Evolutionary conservation across 805 yeast genomes (phyloP).

Genomic region (Schwanniomyces polymorphus): DNA sequence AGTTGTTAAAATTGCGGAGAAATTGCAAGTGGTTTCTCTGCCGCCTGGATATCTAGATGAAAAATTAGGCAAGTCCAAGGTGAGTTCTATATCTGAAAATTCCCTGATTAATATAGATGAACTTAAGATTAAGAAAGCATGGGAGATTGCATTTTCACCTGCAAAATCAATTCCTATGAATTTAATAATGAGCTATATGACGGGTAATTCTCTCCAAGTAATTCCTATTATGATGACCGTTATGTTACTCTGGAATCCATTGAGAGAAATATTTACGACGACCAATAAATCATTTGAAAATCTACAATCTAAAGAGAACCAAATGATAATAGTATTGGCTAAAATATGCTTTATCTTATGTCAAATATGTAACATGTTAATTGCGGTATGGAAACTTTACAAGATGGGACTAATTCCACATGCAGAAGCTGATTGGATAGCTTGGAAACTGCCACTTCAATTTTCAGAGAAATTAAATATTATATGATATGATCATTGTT

Average conservation of each 20-base stretch:
- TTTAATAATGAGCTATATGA: slow-evolving; percentile 84
- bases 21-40: neutral
- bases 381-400: slow-evolving; percentile 84
- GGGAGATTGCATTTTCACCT: slow-evolving; percentile 84
- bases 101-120: slow-evolving; percentile 20
- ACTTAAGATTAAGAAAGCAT: slow-evolving; percentile 63
- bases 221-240: slow-evolving; percentile 89
- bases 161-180: slow-evolving; percentile 89
- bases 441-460: slow-evolving; percentile 62
- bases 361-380: slow-evolving; percentile 56
- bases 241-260: slow-evolving; percentile 76
- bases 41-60: neutral
- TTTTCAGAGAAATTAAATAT: slow-evolving; percentile 12
- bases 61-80: neutral
- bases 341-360: slow-evolving; percentile 31
- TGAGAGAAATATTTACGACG: slow-evolving; percentile 63
- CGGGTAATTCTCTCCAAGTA: slow-evolving; percentile 86
- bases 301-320: slow-evolving; percentile 39
- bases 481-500: neutral
- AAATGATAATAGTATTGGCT: slow-evolving; percentile 25
- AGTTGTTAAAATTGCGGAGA: neutral
- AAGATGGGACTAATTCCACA: slow-evolving; percentile 91
- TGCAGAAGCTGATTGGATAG: slow-evolving; percentile 85
- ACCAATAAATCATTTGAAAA: slow-evolving; percentile 56
- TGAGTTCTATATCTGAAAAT: neutral